A percentile compares a stretch with the other conserved stretches of the same genome.
These are phyloP conservation scores for Cutaneotrichosporon daszewskae DNA, from an alignment of 1,284 basidiomycete genomes.

Conservation along the genomic window DNA sequence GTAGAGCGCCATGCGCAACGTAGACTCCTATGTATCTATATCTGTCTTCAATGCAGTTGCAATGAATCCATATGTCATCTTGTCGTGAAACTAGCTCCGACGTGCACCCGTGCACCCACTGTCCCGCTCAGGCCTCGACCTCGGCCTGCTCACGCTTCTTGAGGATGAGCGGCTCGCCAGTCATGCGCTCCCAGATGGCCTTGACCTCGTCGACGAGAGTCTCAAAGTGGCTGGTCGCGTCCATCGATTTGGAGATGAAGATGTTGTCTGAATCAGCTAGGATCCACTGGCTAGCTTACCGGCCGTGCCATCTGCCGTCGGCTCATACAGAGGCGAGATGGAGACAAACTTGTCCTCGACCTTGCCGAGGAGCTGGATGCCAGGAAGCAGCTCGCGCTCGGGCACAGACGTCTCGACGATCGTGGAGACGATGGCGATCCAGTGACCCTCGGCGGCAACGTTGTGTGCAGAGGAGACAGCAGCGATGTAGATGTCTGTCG, in stretches of 20 bases:
- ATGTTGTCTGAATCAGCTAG: conserved; percentile 64
- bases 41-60: too few species aligned
- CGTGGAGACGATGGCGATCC: conserved; percentile 96
- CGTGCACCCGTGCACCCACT: too few species aligned
- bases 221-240: conserved; percentile 98
- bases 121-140: background rate
- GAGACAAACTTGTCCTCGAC: conserved; percentile 97
- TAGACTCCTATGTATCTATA: too few species aligned
- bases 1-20: too few species aligned
- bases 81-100: too few species aligned
- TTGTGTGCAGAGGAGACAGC: conserved; percentile 96
- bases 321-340: conserved; percentile 81
- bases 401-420: conserved; percentile 94
- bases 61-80: background rate
- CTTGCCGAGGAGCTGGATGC: conserved; percentile 83
- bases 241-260: conserved; percentile 95
- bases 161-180: conserved; percentile 44
- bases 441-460: conserved; percentile 89
- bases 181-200: conserved; percentile 84
- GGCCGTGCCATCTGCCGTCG: conserved; percentile 67
- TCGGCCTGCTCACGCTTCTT: conserved; percentile 40
- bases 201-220: conserved; percentile 92
- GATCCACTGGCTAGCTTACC: conserved; percentile 49
- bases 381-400: conserved; percentile 86
- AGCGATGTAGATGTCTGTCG: conserved; percentile 93